Evolutionary conservation across 2,329 filamentous ascomycete genomes (phyloP), one percentile per base, ranked within the genome.

Genomic region (Exserohilum turcica): DNA sequence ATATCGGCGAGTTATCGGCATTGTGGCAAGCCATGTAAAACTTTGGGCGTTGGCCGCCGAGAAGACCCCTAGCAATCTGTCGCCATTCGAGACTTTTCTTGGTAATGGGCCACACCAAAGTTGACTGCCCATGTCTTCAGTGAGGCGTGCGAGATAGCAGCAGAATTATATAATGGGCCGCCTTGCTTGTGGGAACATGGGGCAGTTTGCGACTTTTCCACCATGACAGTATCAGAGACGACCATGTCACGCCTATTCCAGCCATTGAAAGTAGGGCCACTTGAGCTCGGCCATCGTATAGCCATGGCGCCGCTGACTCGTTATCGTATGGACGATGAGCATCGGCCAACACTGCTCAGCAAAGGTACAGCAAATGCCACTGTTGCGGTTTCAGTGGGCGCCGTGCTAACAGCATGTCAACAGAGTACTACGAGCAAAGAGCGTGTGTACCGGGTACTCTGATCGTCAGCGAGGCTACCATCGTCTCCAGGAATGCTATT

Each of bases 401-500:
- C 15, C 12, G 7, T 33, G 7, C 28, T 52, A 13, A 52, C 44
- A 15, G 4, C n/a, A 5, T 32, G 12, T 37, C 12, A 24, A 19
- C 19, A 52, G 60, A 80, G 38, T 82, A 84, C 71, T 84, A 84
- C 62, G 70, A 68, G 6, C 81, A 85, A 60, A 77, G 83, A 31
- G 79, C 75, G 37, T 74, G 73, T 12, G 71, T 77, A 1, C 75
- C 78, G 1, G 82, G 83, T 15, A 85, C 82, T 0, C 72, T 87
- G 2, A 64, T 87, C 15, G 81, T 87, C 54, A 79, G 78, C 2
- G 84, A 87, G 65, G 83, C 77, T 2, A 82, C 80, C 6, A 78
- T 77, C 74, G 82, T 75, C 67, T 80, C 68, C 63, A 64, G 70
- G 3, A 69, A 73, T 44, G 76, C 76, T 9, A 78, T 77, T 32